These are phyloP conservation scores for Eucalyptus microcorys DNA, from an alignment of 345 rosid genomes.

Conservation along the genomic window DNA sequence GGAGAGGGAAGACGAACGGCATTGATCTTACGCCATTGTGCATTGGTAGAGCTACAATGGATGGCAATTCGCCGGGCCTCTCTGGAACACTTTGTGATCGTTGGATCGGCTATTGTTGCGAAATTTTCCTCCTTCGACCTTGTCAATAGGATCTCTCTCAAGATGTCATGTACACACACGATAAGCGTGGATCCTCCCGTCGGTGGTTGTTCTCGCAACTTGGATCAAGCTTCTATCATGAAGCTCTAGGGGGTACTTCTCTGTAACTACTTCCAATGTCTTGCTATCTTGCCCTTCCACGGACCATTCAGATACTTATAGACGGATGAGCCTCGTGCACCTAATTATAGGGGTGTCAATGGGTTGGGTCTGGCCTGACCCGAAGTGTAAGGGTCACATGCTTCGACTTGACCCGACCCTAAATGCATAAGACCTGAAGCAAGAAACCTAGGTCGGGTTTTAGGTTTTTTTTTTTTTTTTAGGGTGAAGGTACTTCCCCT, in stretches of 20 bases:
- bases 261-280: not conserved
- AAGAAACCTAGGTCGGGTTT: too few relatives aligned
- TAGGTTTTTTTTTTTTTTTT: too few relatives aligned
- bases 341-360: too few relatives aligned
- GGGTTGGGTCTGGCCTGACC: accelerated
- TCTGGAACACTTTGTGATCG: not conserved
- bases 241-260: not conserved
- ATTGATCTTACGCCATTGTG: not conserved
- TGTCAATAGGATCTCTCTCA: not conserved
- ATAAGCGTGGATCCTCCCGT: not conserved
- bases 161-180: not conserved
- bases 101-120: not conserved
- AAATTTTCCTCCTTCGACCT: not conserved
- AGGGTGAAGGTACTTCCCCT: too few relatives aligned
- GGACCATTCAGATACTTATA: not conserved
- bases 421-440: too few relatives aligned
- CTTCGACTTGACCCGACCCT: accelerated
- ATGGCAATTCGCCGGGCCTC: not conserved
- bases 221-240: not conserved
- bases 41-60: not conserved
- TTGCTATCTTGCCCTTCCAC: not conserved
- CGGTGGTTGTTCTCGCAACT: not conserved
- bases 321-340: not conserved
- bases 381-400: too few relatives aligned
- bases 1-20: not conserved